Conservation (phyloP, 805 yeast genomes). For the Peterozyma xylosa region DNA sequence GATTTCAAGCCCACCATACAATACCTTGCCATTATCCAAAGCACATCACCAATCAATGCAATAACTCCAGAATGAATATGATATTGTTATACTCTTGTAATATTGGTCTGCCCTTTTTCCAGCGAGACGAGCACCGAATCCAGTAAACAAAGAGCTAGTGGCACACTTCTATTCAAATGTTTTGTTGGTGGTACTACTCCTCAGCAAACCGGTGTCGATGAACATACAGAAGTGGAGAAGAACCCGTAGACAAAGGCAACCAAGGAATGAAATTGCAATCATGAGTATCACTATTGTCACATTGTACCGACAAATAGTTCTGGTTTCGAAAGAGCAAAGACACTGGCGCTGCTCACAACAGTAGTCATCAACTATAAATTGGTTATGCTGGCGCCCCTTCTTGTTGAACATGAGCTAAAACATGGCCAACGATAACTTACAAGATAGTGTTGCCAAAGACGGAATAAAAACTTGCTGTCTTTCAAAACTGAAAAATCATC, state of each 20-base stretch:
- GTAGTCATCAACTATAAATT: slow-evolving; percentile 30
- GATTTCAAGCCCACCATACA: no score
- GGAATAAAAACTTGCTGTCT: slow-evolving; percentile 27
- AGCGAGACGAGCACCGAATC: slow-evolving; percentile 11
- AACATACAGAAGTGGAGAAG: slow-evolving; percentile 46
- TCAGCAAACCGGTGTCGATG: slow-evolving; percentile 55
- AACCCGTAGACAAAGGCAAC: slow-evolving; percentile 46
- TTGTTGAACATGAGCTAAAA: no score
- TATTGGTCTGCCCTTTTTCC: no score
- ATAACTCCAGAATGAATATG: no score
- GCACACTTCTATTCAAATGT: slow-evolving; percentile 66
- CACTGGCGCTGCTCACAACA: slow-evolving; percentile 33
- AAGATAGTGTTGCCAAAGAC: slow-evolving; percentile 30
- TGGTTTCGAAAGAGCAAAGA: slow-evolving; percentile 43
- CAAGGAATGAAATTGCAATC: no score
- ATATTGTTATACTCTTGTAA: no score
- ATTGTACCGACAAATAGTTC: slow-evolving; percentile 43
- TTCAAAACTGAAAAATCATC: slow-evolving; percentile 23
- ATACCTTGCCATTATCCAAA: no score
- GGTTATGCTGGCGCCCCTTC: no score
- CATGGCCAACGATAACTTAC: slow-evolving; percentile 27
- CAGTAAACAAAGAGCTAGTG: slow-evolving; percentile 37
- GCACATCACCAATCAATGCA: no score
- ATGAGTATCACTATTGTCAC: slow-evolving; percentile 32
- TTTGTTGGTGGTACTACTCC: slow-evolving; percentile 48